These are phyloP conservation scores for Isabelozyma gotoi DNA, from an alignment of 805 yeast genomes.

Conservation along the genomic window DNA sequence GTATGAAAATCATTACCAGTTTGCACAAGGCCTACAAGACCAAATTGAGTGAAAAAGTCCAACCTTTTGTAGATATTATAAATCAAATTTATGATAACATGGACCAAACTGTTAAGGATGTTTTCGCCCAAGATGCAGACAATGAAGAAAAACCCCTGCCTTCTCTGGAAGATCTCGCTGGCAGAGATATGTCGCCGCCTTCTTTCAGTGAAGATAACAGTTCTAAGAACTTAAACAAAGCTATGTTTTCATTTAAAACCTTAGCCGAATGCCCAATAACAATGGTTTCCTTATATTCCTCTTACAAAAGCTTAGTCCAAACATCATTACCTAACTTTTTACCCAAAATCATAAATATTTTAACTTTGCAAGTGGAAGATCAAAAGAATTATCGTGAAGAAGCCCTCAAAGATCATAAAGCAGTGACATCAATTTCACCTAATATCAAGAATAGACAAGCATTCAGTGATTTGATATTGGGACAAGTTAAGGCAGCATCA, in stretches of 20 bases:
- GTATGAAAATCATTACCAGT: slow-evolving; percentile 83
- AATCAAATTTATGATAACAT: slow-evolving; percentile 76
- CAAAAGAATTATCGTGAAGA: slow-evolving; percentile 48
- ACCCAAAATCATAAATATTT: slow-evolving; percentile 75
- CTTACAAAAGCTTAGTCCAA: slow-evolving; percentile 74
- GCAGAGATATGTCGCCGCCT: slow-evolving; percentile 35
- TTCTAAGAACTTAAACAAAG: slow-evolving; percentile 54
- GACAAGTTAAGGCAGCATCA: slow-evolving; percentile 95
- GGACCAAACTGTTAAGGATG: slow-evolving; percentile 68
- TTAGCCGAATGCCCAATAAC: slow-evolving; percentile 96
- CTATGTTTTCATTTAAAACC: slow-evolving; percentile 84
- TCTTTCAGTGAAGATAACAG: slow-evolving; percentile 43
- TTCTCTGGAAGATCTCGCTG: slow-evolving; percentile 3
- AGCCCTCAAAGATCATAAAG: slow-evolving; percentile 55
- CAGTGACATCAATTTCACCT: slow-evolving; percentile 71
- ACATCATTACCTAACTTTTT: slow-evolving; percentile 72
- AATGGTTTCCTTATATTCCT: slow-evolving; percentile 86
- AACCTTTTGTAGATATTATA: slow-evolving; percentile 74
- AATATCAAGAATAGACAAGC: slow-evolving; percentile 72
- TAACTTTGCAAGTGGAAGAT: slow-evolving; percentile 77
- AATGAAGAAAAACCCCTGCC: background rate
- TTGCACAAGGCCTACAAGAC: slow-evolving; percentile 82
- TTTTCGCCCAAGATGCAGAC: slow-evolving; percentile 44
- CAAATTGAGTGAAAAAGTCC: slow-evolving; percentile 66
- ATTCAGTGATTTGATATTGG: slow-evolving; percentile 83